Evolutionary conservation across 257 asterid genomes (phyloP), one percentile per base, ranked within the genome.

Genomic region (Ballota nigra): DNA sequence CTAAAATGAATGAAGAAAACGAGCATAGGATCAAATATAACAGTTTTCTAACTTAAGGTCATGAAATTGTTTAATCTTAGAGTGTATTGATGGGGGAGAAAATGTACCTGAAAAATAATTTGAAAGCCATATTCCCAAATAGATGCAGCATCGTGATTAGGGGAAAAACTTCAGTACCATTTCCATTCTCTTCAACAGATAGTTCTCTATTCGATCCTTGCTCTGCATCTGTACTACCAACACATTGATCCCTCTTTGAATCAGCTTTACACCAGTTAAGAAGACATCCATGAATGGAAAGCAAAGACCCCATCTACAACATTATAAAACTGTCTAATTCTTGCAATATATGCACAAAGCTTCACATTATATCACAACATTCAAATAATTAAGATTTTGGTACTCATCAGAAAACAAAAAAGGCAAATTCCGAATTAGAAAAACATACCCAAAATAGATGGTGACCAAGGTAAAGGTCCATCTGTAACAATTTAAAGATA

Each of bases 381-480:
- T n/a, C n/a, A n/a, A n/a, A n/a, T n/a, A n/a, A n/a, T n/a, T n/a
- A n/a, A n/a, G n/a, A n/a, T n/a, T n/a, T n/a, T n/a, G n/a, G n/a
- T n/a, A n/a, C n/a, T n/a, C n/a, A n/a, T n/a, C n/a, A n/a, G n/a
- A n/a, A n/a, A n/a, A n/a, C n/a, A n/a, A n/a, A n/a, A n/a, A n/a
- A n/a, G n/a, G n/a, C n/a, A n/a, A n/a, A n/a, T n/a, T n/a, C n/a
- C n/a, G n/a, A n/a, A n/a, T n/a, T n/a, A n/a, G 19, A 57, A 26
- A 26, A 59, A 6, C 22, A 41, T 92, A 92, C 98, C 83, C 96
- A 74, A 92, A 92, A 76, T 87, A 91, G 81, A 88, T 53, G 26
- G 94, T 88, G 49, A 93, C 91, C 84, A 86, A 72, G 33, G 94
- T 66, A 76, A 93, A 90, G 13, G 98, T 93, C 98, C 97, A 93